Evolutionary conservation across 208 protist genomes (phyloP), one percentile per base, ranked within the genome.

Genomic region (Wallacemonas rigidus): DNA sequence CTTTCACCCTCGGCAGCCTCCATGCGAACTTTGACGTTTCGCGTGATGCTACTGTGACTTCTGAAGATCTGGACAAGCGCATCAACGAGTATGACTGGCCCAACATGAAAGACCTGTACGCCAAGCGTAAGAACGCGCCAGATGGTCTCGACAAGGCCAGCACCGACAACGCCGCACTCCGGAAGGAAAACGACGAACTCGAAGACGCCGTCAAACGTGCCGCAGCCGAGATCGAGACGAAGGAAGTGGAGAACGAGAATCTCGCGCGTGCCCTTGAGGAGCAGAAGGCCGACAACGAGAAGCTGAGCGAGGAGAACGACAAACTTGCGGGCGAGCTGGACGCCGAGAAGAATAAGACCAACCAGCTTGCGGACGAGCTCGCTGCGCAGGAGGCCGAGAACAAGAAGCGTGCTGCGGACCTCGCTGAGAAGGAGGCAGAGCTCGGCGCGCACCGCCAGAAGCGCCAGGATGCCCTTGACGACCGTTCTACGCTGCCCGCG

Each of bases 301-400:
- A 74, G 70, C 74, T 70, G 7, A 62, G 48, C 26, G 72, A 62
- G 9, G 76, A 77, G 40, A 85, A 85, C 72, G 69, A 77, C 35
- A 73, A 63, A 26, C 69, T 78, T 3, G 69, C 75, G 12, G n/a
- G n/a, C n/a, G n/a, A n/a, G n/a, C 72, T 77, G 7, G 73, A 73
- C 9, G 57, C 50, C 9, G 45, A 64, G 57, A 44, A 53, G 50
- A 57, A 38, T 14, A 57, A 72, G 45, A 70, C 74, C 61, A 69
- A 78, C 69, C 71, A 74, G 70, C 74, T 70, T 26, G 68, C 50
- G n/a, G 72, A 62, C n/a, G n/a, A n/a, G n/a, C n/a, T n/a, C n/a
- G n/a, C n/a, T n/a, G n/a, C n/a, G n/a, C n/a, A n/a, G n/a, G n/a
- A n/a, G n/a, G n/a, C n/a, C 3, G 76, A 77, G 40, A 85, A 85